phyloP scores from a whole-genome alignment of 371 early-diverging fungal species.

The Paramicrosporidium saccamoebae region DNA sequence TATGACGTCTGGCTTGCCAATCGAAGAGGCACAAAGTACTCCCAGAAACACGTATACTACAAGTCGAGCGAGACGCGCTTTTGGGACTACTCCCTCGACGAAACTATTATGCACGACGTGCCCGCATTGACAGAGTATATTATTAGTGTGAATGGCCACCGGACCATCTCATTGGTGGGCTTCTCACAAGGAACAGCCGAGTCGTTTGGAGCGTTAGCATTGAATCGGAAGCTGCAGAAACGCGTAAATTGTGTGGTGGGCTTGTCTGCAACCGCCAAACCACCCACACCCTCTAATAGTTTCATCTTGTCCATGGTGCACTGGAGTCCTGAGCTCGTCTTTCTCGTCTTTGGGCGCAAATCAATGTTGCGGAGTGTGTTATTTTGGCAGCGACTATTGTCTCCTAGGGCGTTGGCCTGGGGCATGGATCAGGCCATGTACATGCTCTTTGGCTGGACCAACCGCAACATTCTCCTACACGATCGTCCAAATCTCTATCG shows the following conservation, averaged over 20 bases:
- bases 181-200: slow-evolving; percentile 82
- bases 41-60: slow-evolving; percentile 33
- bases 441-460: slow-evolving; percentile 58
- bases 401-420: slow-evolving; percentile 31
- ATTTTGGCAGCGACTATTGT: slow-evolving; percentile 52
- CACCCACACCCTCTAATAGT: slow-evolving; percentile 36
- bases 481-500: slow-evolving; percentile 47
- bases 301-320: slow-evolving; percentile 44
- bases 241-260: slow-evolving; percentile 58
- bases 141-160: slow-evolving; percentile 30
- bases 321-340: slow-evolving; percentile 53
- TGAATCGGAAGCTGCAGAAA: slow-evolving; percentile 33
- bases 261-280: slow-evolving; percentile 68
- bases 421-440: slow-evolving; percentile 29
- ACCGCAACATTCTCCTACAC: slow-evolving; percentile 22
- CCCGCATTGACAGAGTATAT: slow-evolving; percentile 62
- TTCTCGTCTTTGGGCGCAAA: slow-evolving; percentile 60
- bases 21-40: slow-evolving; percentile 81
- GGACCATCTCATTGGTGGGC: slow-evolving; percentile 57
- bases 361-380: slow-evolving; percentile 33
- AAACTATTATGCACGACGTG: slow-evolving; percentile 50
- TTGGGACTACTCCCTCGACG: slow-evolving; percentile 82
- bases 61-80: slow-evolving; percentile 28
- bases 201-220: slow-evolving; percentile 56
- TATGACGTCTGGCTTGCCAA: slow-evolving; percentile 93